Percentiles rank a stretch among this genome's conserved stretches.
phyloP scores from a whole-genome alignment of 257 asterid species.

The Plantago ovata region DNA sequence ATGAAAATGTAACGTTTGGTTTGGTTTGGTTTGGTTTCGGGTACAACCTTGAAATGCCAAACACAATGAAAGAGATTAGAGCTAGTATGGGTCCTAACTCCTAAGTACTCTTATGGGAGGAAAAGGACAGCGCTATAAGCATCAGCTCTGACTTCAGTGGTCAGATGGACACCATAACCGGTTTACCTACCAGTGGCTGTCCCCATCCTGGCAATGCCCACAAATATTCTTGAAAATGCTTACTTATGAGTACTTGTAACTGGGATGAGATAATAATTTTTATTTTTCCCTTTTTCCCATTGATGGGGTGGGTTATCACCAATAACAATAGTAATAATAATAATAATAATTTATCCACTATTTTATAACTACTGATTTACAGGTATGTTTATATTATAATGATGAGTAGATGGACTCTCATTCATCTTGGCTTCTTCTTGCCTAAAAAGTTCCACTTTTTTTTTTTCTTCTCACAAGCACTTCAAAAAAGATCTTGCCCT shows the following conservation, averaged over 20 bases:
- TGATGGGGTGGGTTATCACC: too few relatives aligned
- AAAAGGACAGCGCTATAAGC: slow-evolving; percentile 21
- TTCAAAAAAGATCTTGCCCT: slow-evolving; percentile 46
- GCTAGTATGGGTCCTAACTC: too few relatives aligned
- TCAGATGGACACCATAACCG: slow-evolving; percentile 17
- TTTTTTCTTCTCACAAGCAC: slow-evolving; percentile 43
- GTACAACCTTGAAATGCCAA: too few relatives aligned
- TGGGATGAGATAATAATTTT: neutral
- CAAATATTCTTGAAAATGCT: slow-evolving; percentile 11
- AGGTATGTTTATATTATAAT: slow-evolving; percentile 7
- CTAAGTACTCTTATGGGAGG: too few relatives aligned
- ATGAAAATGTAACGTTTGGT: too few relatives aligned
- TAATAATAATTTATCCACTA: too few relatives aligned
- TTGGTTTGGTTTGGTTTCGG: too few relatives aligned
- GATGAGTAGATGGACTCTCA: slow-evolving; percentile 24
- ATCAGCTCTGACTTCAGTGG: slow-evolving; percentile 25
- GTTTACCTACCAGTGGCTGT: slow-evolving; percentile 42
- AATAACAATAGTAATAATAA: too few relatives aligned
- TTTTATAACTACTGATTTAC: neutral
- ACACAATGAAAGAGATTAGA: too few relatives aligned
- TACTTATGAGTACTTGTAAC: too few relatives aligned
- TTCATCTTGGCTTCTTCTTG: slow-evolving; percentile 23
- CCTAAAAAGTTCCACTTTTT: slow-evolving; percentile 37
- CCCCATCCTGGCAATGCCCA: slow-evolving; percentile 43
- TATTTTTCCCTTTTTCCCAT: neutral